A percentile compares a stretch with the other conserved stretches of the same genome.
These are phyloP conservation scores for Ulota crispa DNA, from an alignment of 225 moss, liverwort and hornwort genomes.

Conservation along the genomic window DNA sequence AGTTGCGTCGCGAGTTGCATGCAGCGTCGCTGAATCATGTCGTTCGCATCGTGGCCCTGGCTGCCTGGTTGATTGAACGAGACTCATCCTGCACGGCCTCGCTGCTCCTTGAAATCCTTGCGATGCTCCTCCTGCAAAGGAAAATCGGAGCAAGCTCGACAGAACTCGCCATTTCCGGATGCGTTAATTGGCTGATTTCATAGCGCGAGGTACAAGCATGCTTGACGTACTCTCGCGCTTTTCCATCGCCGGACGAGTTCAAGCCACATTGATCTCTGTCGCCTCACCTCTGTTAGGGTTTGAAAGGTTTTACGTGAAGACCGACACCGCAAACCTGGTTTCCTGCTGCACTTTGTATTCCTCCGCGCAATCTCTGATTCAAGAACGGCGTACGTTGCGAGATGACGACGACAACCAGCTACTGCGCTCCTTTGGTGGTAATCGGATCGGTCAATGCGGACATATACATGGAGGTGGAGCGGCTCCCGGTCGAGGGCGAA, in stretches of 20 bases:
- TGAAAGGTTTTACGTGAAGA: not conserved
- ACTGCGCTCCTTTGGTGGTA: slow-evolving; percentile 29
- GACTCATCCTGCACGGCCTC: not conserved
- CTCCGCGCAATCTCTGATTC: not conserved
- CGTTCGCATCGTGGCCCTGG: not conserved
- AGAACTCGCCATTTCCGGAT: not conserved
- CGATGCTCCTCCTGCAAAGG: not conserved
- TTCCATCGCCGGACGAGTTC: not conserved
- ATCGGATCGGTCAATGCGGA: slow-evolving; percentile 48
- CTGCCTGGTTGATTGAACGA: not conserved
- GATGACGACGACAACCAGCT: slow-evolving; percentile 23
- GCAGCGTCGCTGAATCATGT: not conserved
- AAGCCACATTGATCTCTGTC: not conserved
- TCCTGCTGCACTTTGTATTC: not conserved
- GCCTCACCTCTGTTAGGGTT: not conserved
- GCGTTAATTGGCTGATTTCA: not conserved
- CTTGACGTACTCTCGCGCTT: not conserved
- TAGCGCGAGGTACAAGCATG: not conserved
- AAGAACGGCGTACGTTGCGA: not conserved
- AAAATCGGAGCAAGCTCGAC: not conserved
- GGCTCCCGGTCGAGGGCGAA: slow-evolving; percentile 46
- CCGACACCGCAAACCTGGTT: not conserved
- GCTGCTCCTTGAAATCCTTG: not conserved
- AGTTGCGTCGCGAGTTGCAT: not conserved
- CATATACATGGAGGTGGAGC: slow-evolving; percentile 44